phyloP scores from a whole-genome alignment of 306 rosid species.

The Trifolium pratense region DNA sequence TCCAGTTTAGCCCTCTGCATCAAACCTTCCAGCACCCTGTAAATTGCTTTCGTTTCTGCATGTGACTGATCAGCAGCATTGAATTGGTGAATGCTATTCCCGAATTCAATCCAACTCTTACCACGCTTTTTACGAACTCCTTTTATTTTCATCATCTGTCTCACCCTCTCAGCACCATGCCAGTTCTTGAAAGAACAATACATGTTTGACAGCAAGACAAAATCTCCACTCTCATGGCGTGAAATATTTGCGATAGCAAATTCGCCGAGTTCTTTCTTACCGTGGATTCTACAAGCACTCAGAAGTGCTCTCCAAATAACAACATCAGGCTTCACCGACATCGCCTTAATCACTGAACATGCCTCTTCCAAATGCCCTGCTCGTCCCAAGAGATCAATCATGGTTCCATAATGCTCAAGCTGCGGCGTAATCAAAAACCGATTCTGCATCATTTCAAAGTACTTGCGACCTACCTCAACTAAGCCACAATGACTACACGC shows the following conservation, averaged over 20 bases:
- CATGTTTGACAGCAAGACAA: constrained; percentile 68
- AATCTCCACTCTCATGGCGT: constrained; percentile 66
- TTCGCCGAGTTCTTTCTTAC: constrained; percentile 64
- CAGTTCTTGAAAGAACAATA: constrained; percentile 72
- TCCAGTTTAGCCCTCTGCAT: constrained; percentile 51
- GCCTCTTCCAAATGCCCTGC: constrained; percentile 72
- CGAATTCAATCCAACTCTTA: constrained; percentile 73
- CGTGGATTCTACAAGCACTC: constrained; percentile 66
- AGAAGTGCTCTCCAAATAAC: constrained; percentile 74
- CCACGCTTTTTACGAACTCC: constrained; percentile 67
- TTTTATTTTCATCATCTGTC: constrained; percentile 56
- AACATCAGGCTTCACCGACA: constrained; percentile 74
- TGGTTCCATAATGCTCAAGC: constrained; percentile 73
- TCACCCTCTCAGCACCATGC: constrained; percentile 68
- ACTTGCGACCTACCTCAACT: constrained; percentile 60
- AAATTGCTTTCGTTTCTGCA: constrained; percentile 58
- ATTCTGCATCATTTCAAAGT: constrained; percentile 61
- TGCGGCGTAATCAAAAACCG: constrained; percentile 59
- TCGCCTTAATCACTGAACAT: constrained; percentile 50
- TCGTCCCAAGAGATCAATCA: constrained; percentile 77
- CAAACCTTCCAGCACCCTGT: constrained; percentile 65
- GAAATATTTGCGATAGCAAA: constrained; percentile 65
- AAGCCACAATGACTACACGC: constrained; percentile 75
- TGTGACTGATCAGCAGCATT: constrained; percentile 66
- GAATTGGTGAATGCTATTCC: constrained; percentile 57